A percentile compares a stretch with the other conserved stretches of the same genome.
Conservation (phyloP, 1,284 basidiomycete genomes). For the Hortiboletus rubellus region DNA sequence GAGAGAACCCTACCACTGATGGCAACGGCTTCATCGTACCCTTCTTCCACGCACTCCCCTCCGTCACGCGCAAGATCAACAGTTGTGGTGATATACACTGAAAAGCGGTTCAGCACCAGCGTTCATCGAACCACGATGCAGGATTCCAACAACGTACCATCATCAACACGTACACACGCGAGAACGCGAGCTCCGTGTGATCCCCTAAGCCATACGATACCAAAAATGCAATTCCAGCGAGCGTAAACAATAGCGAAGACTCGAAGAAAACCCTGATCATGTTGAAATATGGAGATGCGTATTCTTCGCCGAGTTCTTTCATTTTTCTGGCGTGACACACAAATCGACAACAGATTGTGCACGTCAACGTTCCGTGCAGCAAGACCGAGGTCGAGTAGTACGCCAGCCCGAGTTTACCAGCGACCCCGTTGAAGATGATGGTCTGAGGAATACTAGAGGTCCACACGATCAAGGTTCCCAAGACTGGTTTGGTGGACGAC, state of each 20-base stretch:
- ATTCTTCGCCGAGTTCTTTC: background rate
- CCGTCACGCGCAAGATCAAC: background rate
- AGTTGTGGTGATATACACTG: conserved; percentile 20
- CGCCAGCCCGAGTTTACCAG: background rate
- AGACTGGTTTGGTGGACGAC: too few relatives aligned
- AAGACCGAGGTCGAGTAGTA: conserved; percentile 6
- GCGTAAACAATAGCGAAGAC: background rate
- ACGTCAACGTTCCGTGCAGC: conserved; percentile 4
- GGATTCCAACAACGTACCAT: background rate
- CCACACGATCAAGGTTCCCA: conserved; percentile 2
- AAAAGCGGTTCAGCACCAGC: background rate
- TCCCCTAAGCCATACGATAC: background rate
- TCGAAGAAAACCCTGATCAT: background rate
- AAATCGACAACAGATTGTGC: conserved; percentile 11
- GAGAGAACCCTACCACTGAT: background rate
- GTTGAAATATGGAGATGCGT: background rate
- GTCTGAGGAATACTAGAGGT: background rate
- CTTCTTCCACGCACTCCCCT: conserved; percentile 2
- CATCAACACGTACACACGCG: background rate
- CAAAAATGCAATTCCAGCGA: background rate
- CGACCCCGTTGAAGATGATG: background rate
- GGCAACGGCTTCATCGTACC: background rate
- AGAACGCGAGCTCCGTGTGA: background rate
- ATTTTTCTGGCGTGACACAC: background rate
- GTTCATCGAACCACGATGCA: background rate